These are phyloP conservation scores for Aspergillus hancockii DNA, from an alignment of 495 filamentous ascomycete species.

Conservation along the genomic window DNA sequence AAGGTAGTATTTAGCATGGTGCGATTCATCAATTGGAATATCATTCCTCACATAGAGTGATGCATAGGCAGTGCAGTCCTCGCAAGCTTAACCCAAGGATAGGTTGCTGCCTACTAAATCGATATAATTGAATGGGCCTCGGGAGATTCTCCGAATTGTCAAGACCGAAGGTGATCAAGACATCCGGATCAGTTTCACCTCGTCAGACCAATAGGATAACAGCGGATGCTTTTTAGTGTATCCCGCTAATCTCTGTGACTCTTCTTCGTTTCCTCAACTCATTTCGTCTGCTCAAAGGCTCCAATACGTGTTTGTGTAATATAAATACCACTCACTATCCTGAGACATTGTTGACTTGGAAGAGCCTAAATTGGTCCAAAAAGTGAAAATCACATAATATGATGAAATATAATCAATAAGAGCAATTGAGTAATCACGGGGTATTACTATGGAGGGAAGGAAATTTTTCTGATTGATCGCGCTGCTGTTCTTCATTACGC, in stretches of 20 bases:
- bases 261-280: background rate
- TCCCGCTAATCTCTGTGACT: background rate
- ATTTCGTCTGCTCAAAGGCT: background rate
- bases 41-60: too few species aligned
- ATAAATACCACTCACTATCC: background rate
- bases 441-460: background rate
- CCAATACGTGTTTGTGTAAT: background rate
- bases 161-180: background rate
- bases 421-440: background rate
- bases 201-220: background rate
- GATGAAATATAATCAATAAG: too few species aligned
- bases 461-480: background rate
- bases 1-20: too few species aligned
- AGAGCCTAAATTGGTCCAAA: background rate
- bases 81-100: too few species aligned
- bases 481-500: background rate
- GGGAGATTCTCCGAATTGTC: background rate
- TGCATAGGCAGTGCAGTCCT: too few species aligned
- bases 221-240: background rate
- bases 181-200: background rate
- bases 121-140: too few species aligned
- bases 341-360: background rate
- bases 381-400: too few species aligned
- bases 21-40: too few species aligned
- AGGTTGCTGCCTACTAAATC: too few species aligned